A percentile compares a stretch with the other conserved stretches of the same genome.
phyloP scores from a whole-genome alignment of 176 grass and related monocot species.

The Alloteropsis semialata region DNA sequence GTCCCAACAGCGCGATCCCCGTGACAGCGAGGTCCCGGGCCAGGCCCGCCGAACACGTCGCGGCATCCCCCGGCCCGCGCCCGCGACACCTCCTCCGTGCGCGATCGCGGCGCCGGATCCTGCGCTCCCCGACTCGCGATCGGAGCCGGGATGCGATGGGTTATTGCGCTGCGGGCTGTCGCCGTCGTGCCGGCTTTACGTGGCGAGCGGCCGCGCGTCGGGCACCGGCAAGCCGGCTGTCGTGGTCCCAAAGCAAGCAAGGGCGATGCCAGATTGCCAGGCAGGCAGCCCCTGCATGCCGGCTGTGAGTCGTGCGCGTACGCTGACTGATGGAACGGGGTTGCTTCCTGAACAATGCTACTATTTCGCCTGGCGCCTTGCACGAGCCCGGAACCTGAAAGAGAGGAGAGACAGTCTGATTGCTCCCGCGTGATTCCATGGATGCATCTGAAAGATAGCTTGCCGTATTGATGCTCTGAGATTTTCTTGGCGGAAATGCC shows the following conservation, averaged over 20 bases:
- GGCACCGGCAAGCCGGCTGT: not conserved
- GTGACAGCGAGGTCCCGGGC: conserved; percentile 8
- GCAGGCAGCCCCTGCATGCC: not conserved
- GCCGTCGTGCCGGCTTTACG: conserved; percentile 34
- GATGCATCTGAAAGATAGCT: not conserved
- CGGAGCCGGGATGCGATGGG: not conserved
- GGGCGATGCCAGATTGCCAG: not conserved
- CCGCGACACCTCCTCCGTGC: not conserved
- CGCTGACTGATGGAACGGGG: conserved; percentile 1
- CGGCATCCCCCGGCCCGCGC: not conserved
- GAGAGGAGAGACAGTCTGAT: not conserved
- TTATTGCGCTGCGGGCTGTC: not conserved
- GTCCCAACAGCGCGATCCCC: conserved; percentile 20
- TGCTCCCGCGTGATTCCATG: not conserved
- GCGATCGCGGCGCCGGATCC: not conserved
- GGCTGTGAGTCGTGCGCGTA: not conserved
- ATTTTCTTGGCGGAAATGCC: not conserved
- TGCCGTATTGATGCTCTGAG: not conserved
- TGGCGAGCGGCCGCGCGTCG: conserved; percentile 23
- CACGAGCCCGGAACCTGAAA: not conserved
- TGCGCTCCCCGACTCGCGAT: not conserved
- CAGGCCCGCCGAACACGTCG: conserved; percentile 13
- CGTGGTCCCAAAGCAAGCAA: conserved; percentile 5
- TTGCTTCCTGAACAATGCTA: not conserved
- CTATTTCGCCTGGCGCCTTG: not conserved